Evolutionary conservation across 202 grass and related monocot species (phyloP), one percentile per base, ranked within the genome.

Genomic region (Bolboschoenoplectus hybrid): DNA sequence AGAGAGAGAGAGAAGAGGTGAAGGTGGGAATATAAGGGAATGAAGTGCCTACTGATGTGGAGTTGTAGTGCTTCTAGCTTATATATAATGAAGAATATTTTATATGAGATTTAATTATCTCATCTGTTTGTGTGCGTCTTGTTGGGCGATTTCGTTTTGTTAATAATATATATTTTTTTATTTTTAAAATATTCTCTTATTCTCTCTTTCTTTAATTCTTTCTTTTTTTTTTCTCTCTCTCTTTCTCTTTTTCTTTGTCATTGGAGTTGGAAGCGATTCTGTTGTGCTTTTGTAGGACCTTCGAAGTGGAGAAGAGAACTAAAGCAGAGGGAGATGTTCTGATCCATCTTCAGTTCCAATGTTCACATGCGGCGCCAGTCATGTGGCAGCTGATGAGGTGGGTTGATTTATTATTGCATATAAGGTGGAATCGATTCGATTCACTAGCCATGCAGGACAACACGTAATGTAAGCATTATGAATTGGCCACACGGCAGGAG

Each of bases 221-320:
- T 39, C 34, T 84, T 58, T 82, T n/a, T 81, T 87, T 16, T 40
- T 81, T 55, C 6, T 69, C 5, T 32, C 1, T 67, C 50, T 75
- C 60, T 88, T 84, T 87, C 58, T 58, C 41, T 74, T 78, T 84
- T 69, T 84, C 81, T 88, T 79, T 88, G 70, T 84, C 61, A 84
- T 84, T 70, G 86, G 86, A 88, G 81, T 84, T 84, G 86, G 86
- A 88, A 88, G 86, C 43, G 86, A 88, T 84, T 88, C 60, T 88
- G 86, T 67, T 84, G 57, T 77, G 86, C 86, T 88, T 88, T 88
- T 88, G 81, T 79, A 69, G 86, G 86, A 84, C 86, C 86, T 55
- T 26, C 8, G 67, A 88, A 76, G 45, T 84, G 82, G 82, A 80
- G 85, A 80, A 67, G 58, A 19, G 12, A 57, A 67, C 85, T 80